phyloP scores from a whole-genome alignment of 306 rosid species.

The Casuarina cunninghamiana region DNA sequence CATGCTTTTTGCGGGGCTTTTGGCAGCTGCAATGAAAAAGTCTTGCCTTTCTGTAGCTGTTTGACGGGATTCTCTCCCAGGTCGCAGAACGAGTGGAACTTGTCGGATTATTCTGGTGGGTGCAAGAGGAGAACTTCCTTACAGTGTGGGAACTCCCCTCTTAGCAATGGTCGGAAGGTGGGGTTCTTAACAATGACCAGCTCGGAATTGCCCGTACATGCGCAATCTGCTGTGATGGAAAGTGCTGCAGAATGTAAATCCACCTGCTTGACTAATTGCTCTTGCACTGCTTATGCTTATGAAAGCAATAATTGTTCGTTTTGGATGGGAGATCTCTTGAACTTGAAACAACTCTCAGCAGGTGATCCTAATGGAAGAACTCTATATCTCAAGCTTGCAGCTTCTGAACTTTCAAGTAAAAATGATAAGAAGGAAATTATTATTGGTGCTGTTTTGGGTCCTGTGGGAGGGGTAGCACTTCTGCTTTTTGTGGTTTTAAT shows the following conservation, averaged over 20 bases:
- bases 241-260: constrained; percentile 44
- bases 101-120: constrained; percentile 2
- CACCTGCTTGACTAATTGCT: constrained; percentile 43
- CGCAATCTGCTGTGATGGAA: constrained; percentile 26
- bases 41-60: background rate
- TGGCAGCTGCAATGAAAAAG: background rate
- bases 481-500: constrained; percentile 34
- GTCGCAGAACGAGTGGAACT: background rate
- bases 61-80: background rate
- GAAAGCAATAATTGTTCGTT: constrained; percentile 36
- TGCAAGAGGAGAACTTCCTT: background rate
- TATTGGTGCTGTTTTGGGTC: constrained; percentile 47
- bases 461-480: constrained; percentile 34
- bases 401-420: constrained; percentile 57
- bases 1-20: constrained; percentile 3
- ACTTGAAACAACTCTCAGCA: constrained; percentile 48
- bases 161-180: constrained; percentile 32
- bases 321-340: constrained; percentile 60
- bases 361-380: constrained; percentile 38
- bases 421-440: constrained; percentile 40
- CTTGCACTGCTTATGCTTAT: constrained; percentile 64
- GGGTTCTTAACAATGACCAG: constrained; percentile 32
- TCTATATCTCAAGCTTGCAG: constrained; percentile 61
- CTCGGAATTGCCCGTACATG: constrained; percentile 37
- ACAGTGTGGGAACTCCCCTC: constrained; percentile 20